phyloP scores from a whole-genome alignment of 306 rosid genomes.

The Pueraria montana region DNA sequence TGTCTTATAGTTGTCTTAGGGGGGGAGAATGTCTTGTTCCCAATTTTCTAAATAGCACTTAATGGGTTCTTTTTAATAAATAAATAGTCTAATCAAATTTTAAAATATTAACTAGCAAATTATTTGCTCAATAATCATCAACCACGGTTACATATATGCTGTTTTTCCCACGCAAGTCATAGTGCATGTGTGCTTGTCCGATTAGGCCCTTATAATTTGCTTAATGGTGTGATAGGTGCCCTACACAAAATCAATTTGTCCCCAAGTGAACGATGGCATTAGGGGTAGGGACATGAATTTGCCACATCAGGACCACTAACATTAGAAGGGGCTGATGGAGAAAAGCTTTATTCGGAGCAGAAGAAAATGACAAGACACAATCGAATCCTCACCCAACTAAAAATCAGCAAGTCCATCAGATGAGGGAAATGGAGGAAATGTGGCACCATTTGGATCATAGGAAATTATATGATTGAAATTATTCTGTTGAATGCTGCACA shows the following conservation, averaged over 20 bases:
- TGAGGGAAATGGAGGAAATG: slow-evolving; percentile 37
- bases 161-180: slow-evolving; percentile 40
- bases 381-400: slow-evolving; percentile 53
- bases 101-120: slow-evolving; percentile 11
- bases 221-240: slow-evolving; percentile 39
- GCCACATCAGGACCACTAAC: slow-evolving; percentile 58
- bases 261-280: slow-evolving; percentile 34
- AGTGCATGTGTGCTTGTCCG: slow-evolving; percentile 60
- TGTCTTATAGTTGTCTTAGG: slow-evolving; percentile 72
- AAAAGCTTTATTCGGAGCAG: slow-evolving; percentile 49
- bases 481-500: neutral
- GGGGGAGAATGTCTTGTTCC: slow-evolving; percentile 53
- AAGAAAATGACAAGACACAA: slow-evolving; percentile 54
- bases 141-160: neutral
- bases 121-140: slow-evolving; percentile 31
- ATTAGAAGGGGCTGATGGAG: slow-evolving; percentile 14
- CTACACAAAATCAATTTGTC: slow-evolving; percentile 46
- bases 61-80: neutral
- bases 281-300: slow-evolving; percentile 37
- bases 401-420: slow-evolving; percentile 46
- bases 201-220: slow-evolving; percentile 54
- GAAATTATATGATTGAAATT: slow-evolving; percentile 7
- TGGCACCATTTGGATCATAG: slow-evolving; percentile 54
- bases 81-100: neutral
- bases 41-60: slow-evolving; percentile 40